A percentile compares a stretch with the other conserved stretches of the same genome.
Evolutionary conservation across 2,329 filamentous ascomycete genomes (phyloP).

Genomic region (Penicillium sp.): DNA sequence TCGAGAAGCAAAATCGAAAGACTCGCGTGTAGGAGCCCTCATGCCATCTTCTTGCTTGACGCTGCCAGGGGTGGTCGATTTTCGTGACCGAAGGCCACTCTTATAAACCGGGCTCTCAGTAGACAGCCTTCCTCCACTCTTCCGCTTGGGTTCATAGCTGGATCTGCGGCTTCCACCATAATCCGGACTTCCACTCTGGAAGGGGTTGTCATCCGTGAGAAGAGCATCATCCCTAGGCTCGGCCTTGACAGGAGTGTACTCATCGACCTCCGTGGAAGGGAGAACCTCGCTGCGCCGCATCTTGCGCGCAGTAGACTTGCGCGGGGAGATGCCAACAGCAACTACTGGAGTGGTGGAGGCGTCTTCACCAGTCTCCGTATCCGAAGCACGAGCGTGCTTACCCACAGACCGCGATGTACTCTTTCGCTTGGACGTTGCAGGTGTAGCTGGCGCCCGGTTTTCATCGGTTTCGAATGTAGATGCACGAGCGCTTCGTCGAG

Average conservation of each 20-base stretch:
- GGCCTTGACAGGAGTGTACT: constrained; percentile 43
- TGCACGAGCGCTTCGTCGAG: constrained; percentile 50
- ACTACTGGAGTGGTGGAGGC: constrained; percentile 35
- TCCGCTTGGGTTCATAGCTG: constrained; percentile 47
- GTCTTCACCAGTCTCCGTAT: constrained; percentile 34
- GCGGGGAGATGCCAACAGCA: constrained; percentile 32
- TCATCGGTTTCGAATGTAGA: constrained; percentile 42
- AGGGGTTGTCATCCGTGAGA: constrained; percentile 89
- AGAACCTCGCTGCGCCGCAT: constrained; percentile 49
- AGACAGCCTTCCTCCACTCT: constrained; percentile 49
- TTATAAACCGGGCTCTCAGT: constrained; percentile 26
- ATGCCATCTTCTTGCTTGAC: constrained; percentile 53
- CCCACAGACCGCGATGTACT: constrained; percentile 36
- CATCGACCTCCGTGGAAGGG: constrained; percentile 38
- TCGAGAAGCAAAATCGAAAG: constrained; percentile 58
- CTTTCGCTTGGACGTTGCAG: constrained; percentile 30
- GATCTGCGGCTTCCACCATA: constrained; percentile 42
- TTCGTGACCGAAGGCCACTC: constrained; percentile 30
- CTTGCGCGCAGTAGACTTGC: constrained; percentile 51
- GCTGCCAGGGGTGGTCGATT: constrained; percentile 33
- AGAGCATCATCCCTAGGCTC: constrained; percentile 57
- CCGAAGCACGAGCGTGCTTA: constrained; percentile 31
- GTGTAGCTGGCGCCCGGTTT: constrained; percentile 24
- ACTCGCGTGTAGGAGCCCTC: constrained; percentile 55
- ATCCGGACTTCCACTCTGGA: constrained; percentile 72